phyloP scores from a whole-genome alignment of 129 eudicot genomes.

The Calendula officinalis region DNA sequence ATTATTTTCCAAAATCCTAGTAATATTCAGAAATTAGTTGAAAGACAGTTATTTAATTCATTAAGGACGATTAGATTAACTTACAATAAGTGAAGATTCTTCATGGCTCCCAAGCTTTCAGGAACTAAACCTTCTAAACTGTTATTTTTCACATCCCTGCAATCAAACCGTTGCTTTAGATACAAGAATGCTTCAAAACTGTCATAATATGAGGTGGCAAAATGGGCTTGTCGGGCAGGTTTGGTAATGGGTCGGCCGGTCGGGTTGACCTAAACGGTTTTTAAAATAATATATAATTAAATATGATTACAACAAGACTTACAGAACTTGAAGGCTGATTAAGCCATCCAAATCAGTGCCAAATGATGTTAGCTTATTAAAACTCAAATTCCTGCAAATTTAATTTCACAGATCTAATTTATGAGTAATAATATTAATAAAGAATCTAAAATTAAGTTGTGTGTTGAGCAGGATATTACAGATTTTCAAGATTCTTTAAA shows the following conservation, averaged over 20 bases:
- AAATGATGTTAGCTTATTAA: conserved; percentile 68
- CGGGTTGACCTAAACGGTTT: not conserved
- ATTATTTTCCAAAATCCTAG: conserved; percentile 85
- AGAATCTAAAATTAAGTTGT: not conserved
- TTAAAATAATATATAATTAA: not conserved
- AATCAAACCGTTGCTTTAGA: not conserved
- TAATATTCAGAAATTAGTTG: conserved; percentile 3
- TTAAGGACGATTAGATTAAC: conserved; percentile 27
- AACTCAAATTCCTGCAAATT: conserved; percentile 79
- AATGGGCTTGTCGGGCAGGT: not conserved
- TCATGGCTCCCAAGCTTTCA: conserved; percentile 62
- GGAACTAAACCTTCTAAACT: conserved; percentile 83
- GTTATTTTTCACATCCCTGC: conserved; percentile 80
- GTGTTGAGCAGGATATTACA: conserved; percentile 42
- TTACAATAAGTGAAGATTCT: conserved; percentile 79
- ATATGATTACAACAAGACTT: conserved; percentile 29
- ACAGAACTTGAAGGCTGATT: conserved; percentile 71
- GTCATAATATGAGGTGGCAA: not conserved
- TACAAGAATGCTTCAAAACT: conserved; percentile 5
- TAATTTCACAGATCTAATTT: conserved; percentile 3
- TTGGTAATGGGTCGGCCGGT: not conserved
- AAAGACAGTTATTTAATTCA: not conserved
- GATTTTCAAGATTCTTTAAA: conserved; percentile 65
- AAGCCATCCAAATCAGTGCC: conserved; percentile 74
- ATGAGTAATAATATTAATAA: conserved; percentile 10